A percentile compares a stretch with the other conserved stretches of the same genome.
These are phyloP conservation scores for Withania somnifera DNA, from an alignment of 305 asterid species.

Conservation along the genomic window DNA sequence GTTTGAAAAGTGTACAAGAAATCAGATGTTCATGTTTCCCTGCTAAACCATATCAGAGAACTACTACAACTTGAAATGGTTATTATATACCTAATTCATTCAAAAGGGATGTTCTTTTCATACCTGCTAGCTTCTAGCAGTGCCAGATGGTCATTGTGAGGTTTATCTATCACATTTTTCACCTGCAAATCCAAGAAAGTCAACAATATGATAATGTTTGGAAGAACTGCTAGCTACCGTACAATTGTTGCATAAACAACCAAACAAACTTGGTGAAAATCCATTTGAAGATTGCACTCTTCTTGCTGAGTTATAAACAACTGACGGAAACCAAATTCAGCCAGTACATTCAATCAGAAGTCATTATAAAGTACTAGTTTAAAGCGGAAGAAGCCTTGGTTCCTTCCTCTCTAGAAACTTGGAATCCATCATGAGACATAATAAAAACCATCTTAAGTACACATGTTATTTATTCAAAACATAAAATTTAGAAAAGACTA, in stretches of 20 bases:
- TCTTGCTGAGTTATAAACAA: neutral
- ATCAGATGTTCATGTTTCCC: neutral
- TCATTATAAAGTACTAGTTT: neutral
- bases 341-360: neutral
- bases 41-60: neutral
- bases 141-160: slow-evolving; percentile 91
- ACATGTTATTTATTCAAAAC: neutral
- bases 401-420: neutral
- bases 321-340: neutral
- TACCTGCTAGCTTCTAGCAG: slow-evolving; percentile 99
- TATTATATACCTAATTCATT: neutral
- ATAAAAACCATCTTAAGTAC: neutral
- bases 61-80: neutral
- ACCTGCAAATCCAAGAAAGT: slow-evolving; percentile 45
- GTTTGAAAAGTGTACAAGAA: neutral
- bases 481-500: neutral
- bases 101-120: neutral
- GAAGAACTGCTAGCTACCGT: neutral
- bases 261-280: neutral
- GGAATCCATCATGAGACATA: neutral
- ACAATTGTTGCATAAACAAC: neutral
- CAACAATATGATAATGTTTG: neutral
- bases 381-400: neutral
- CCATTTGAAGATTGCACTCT: neutral
- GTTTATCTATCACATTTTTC: slow-evolving; percentile 79